Evolutionary conservation across 331 rosid genomes (phyloP), one percentile per base, ranked within the genome.

Genomic region (Acacia pycnantha): DNA sequence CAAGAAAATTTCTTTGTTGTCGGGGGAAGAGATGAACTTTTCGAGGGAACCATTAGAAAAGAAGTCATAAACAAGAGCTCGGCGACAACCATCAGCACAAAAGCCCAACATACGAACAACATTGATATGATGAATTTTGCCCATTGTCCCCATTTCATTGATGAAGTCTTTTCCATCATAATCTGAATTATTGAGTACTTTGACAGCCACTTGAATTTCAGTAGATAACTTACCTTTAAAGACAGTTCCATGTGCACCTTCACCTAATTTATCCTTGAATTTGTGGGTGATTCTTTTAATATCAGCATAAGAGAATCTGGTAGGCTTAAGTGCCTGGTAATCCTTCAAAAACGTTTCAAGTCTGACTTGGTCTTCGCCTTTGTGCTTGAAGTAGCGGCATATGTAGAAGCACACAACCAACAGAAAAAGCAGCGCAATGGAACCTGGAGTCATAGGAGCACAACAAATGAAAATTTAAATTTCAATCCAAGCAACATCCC

Each of bases 171-270:
- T 13, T 13, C 18, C 18, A 47, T 47, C 5, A 0, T 11, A 2
- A 47, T 47, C 31, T 29, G 31, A 29, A 29, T 29, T 3, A 47
- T 47, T 11, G 15, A 47, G 51, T 12, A 47, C 4, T 47, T 47
- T 47, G 16, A 47, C 18, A 47, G 51, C 18, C 51, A 47, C 51
- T 47, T 47, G 8, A 18, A 78, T 3, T 11, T 82, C 84, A 26
- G 56, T 69, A 1, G 86, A 74, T 8, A 87, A 67, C 74, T 35
- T 84, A 24, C 90, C 90, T 78, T 78, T 78, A 41, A 50, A 87
- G 1, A 87, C 90, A 11, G 62, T 15, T 26, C 87, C 90, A 74
- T 78, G 70, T 11, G 84, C 84, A 46, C 88, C 90, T 54, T 84
- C 54, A 6, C 90, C 90, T 76, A 84, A 47, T 41, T 79, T 81